Evolutionary conservation across 257 asterid genomes (phyloP), one percentile per base, ranked within the genome.

Genomic region (Cruciata laevipes): DNA sequence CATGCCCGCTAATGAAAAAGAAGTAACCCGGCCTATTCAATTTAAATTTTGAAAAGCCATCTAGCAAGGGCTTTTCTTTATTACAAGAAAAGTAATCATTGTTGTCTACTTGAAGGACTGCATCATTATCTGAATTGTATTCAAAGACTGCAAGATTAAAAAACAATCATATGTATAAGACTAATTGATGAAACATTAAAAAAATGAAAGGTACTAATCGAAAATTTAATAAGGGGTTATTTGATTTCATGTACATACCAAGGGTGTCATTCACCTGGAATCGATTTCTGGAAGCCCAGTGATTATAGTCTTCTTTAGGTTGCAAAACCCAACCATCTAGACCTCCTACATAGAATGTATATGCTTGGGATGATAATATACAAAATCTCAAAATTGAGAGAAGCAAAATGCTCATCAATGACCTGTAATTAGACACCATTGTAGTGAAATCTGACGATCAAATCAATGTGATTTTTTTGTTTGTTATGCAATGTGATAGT

Each of bases 1-100:
- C 76, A 49, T 78, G 73, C 8, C 96, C 89, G 25, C 75, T 74
- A 74, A 89, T 87, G 77, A 89, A 87, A 61, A 71, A 85, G 69
- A 89, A 85, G 0, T 80, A 79, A 8, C 96, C 95, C 0, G 90
- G 64, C 0, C 88, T 78, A 7, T 84, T 65, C 16, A 87, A 81
- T 38, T 53, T 76, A 82, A 87, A 73, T 30, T 49, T 21, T 0
- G 96, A 83, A 12, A 71, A 56, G 0, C 93, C 89, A 51, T 75
- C 89, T 12, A 24, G 67, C 1, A 77, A 60, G 0, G 95, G 91
- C 21, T 71, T 87, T 4, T 63, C 78, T 10, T 73, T 71, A 70
- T 83, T 72, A 69, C 90, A 82, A 4, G 67, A 74, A 32, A 68
- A 72, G 64, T 83, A 87, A 30, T 81, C 88, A 2, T 73, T 77